Conservation (phyloP, 371 early-diverging fungal genomes). For the Capniomyces stellatus region DNA sequence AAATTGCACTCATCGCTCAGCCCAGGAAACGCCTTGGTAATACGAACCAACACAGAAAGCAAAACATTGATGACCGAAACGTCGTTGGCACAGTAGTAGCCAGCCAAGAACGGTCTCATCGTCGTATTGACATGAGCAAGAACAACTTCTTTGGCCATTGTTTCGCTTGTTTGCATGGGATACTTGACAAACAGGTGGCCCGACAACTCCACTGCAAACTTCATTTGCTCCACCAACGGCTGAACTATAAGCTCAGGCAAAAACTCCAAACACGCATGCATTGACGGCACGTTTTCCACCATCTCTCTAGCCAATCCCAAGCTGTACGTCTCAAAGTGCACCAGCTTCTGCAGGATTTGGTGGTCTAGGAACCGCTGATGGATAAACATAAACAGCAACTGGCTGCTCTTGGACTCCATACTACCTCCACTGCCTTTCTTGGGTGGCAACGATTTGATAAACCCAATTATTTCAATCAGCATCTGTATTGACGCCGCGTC, state of each 20-base stretch:
- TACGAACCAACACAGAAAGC: slow-evolving; percentile 10
- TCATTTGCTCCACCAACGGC: slow-evolving; percentile 18
- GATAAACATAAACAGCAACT: slow-evolving; percentile 22
- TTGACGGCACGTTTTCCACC: slow-evolving; percentile 30
- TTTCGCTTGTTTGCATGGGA: slow-evolving; percentile 25
- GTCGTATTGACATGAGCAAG: neutral
- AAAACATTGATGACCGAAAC: slow-evolving; percentile 10
- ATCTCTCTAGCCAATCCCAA: slow-evolving; percentile 13
- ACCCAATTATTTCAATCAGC: slow-evolving; percentile 23
- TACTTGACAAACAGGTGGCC: slow-evolving; percentile 25
- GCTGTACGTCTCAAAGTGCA: slow-evolving; percentile 33
- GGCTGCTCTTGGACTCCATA: slow-evolving; percentile 3
- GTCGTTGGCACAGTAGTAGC: neutral
- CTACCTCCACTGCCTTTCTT: neutral
- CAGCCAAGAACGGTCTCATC: neutral
- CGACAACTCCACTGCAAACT: slow-evolving; percentile 29
- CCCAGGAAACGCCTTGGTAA: slow-evolving; percentile 6
- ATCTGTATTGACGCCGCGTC: slow-evolving; percentile 29
- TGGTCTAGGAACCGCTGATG: slow-evolving; percentile 29
- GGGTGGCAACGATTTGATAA: too few species aligned
- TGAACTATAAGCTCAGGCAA: slow-evolving; percentile 31
- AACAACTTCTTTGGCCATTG: slow-evolving; percentile 21
- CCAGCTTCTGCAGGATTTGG: slow-evolving; percentile 24
- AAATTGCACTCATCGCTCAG: slow-evolving; percentile 9
- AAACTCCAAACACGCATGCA: slow-evolving; percentile 39